Percentiles rank a stretch among this genome's conserved stretches.
Evolutionary conservation across 176 grass and related monocot genomes (phyloP).

Genomic region (Eremochloa ophiuroides): DNA sequence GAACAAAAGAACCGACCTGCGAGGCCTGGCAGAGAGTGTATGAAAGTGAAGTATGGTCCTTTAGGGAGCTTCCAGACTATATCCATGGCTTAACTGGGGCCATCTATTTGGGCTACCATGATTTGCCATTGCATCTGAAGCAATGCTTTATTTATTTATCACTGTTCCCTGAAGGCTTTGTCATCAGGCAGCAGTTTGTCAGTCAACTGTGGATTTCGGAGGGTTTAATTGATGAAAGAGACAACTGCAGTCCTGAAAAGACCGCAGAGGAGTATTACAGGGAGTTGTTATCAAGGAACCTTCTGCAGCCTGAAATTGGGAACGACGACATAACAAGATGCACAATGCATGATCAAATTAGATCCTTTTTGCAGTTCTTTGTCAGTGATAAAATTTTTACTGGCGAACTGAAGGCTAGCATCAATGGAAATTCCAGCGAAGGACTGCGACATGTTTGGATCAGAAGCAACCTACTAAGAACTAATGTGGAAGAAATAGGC

Average conservation of each 20-base stretch:
- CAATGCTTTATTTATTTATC: conserved; percentile 62
- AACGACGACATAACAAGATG: conserved; percentile 3
- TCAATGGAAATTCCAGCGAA: neutral
- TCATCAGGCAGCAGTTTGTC: conserved; percentile 27
- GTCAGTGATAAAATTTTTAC: conserved; percentile 27
- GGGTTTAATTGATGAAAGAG: conserved; percentile 38
- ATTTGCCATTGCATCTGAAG: conserved; percentile 48
- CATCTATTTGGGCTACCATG: conserved; percentile 53
- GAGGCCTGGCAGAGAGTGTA: conserved; percentile 36
- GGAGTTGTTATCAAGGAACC: conserved; percentile 45
- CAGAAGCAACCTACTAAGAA: neutral
- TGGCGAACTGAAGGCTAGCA: neutral
- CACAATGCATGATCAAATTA: conserved; percentile 41
- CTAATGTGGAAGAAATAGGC: conserved; percentile 10
- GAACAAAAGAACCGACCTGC: conserved; percentile 33
- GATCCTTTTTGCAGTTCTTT: conserved; percentile 42
- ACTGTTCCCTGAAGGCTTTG: conserved; percentile 49
- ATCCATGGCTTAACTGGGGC: conserved; percentile 31
- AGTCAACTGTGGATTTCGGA: conserved; percentile 58
- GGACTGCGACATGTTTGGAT: conserved; percentile 38
- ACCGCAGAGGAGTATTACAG: conserved; percentile 42
- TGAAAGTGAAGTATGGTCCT: conserved; percentile 44
- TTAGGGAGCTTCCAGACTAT: conserved; percentile 18
- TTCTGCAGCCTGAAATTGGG: conserved; percentile 35
- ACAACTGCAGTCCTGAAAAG: conserved; percentile 30